Evolutionary conservation across 1,284 basidiomycete species (phyloP), one percentile per base, ranked within the genome.

Genomic region (Cryptococcus depauperatus): DNA sequence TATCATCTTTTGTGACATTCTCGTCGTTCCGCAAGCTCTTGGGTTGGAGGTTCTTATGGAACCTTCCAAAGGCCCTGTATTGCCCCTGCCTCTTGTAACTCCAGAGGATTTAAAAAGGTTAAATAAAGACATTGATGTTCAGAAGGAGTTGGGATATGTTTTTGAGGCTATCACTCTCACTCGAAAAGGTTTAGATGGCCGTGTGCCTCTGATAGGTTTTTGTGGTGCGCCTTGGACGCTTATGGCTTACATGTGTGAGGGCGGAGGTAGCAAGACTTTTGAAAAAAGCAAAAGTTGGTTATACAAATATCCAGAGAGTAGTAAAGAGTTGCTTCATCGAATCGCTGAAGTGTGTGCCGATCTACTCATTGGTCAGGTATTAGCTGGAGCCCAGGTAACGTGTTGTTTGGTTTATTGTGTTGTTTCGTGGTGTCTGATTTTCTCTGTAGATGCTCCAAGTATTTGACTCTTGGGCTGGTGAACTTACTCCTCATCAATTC

Each of bases 1-100:
- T 41, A 96, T 96, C 73, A 95, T 96, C 70, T 97, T 97, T 75
- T 86, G 82, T 61, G 91, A 95, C 69, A 92, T 96, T 70, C 83
- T 97, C 55, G 91, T 97, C 68, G 76, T 97, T 44, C 92, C 91
- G 0, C 90, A 96, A 68, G 91, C 91, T 16, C 80, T 96, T 79
- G 91, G 91, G 23, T 84, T 96, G 81, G 83, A 84, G 59, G 88
- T 96, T 1, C 74, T 85, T 59, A 96, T 96, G 91, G 85, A 85
- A 59, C 88, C 88, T 1, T 67, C 62, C 30, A 58, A 64, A 34
- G 90, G 85, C 1, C 91, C 91, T 1, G 74, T 77, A 59, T 90
- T 96, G 60, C 86, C 91, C 3, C 75, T 81, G 35, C 91, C 92
- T 1, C 80, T 96, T 51, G 69, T 76, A 46, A 81, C 77, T 1